Evolutionary conservation across 2,329 filamentous ascomycete genomes (phyloP).

Genomic region (Canariomyces notabilis): DNA sequence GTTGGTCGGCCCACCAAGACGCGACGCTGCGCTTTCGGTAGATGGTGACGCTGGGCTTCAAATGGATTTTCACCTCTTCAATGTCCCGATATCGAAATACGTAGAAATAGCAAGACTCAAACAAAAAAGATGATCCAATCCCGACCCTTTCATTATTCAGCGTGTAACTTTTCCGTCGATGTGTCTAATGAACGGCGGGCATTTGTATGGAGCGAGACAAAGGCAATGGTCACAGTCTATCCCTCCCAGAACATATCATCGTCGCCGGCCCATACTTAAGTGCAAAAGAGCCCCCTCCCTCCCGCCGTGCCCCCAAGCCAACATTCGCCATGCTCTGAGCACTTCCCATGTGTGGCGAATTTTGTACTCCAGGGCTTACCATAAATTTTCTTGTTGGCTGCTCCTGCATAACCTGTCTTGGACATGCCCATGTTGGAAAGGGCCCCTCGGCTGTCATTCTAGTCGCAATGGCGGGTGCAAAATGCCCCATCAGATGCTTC

Average conservation of each 20-base stretch:
- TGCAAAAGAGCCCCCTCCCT: constrained; percentile 1
- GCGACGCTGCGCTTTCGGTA: not conserved
- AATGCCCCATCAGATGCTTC: constrained; percentile 33
- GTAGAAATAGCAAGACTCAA: not conserved
- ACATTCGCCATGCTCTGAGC: not conserved
- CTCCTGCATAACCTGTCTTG: not conserved
- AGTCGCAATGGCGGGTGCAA: constrained; percentile 2
- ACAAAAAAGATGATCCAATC: not conserved
- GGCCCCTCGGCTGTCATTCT: constrained; percentile 1
- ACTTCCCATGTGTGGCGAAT: too few relatives aligned
- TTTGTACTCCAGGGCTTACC: too few relatives aligned
- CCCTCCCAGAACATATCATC: constrained; percentile 10
- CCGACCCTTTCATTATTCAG: constrained; percentile 9
- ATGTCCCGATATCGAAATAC: not conserved
- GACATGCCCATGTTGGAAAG: not conserved
- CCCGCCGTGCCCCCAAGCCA: constrained; percentile 7
- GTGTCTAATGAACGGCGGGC: constrained; percentile 12
- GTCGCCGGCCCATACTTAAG: not conserved
- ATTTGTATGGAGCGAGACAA: constrained; percentile 1
- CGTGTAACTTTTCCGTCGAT: constrained; percentile 3
- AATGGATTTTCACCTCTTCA: not conserved
- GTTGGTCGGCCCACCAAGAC: not conserved
- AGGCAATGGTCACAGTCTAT: constrained; percentile 16
- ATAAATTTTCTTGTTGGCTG: not conserved
- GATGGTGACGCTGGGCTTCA: not conserved